These are phyloP conservation scores for Aspergillus glaucus DNA, from an alignment of 2,329 filamentous ascomycete species.

Conservation along the genomic window DNA sequence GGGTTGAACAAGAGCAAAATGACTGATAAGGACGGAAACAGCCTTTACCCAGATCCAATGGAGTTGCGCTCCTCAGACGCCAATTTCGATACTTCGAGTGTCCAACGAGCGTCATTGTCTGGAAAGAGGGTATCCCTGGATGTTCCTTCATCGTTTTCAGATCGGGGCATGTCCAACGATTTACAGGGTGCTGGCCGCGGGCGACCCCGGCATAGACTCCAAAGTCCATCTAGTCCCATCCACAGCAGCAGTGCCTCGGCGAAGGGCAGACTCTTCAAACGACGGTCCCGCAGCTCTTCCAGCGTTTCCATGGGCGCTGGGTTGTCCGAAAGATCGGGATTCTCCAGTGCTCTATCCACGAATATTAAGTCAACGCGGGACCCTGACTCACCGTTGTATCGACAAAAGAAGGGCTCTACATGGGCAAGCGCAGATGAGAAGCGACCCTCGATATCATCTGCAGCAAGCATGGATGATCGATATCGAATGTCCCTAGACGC, in stretches of 20 bases:
- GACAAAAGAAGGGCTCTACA: conserved; percentile 1
- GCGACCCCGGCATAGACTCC: conserved; percentile 55
- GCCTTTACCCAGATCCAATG: conserved; percentile 49
- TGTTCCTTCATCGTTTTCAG: conserved; percentile 32
- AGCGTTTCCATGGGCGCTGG: conserved; percentile 45
- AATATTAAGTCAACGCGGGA: conserved; percentile 3
- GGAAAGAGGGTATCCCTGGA: conserved; percentile 20
- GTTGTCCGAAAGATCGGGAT: conserved; percentile 27
- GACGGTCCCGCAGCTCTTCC: conserved; percentile 49
- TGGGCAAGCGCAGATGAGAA: conserved; percentile 51
- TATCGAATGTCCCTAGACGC: conserved; percentile 37
- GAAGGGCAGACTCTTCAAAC: conserved; percentile 47
- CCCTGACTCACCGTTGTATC: neutral
- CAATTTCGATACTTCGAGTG: conserved; percentile 4
- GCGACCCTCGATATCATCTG: conserved; percentile 50
- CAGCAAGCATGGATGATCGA: conserved; percentile 35
- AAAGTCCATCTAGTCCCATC: conserved; percentile 51
- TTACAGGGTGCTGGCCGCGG: conserved; percentile 46
- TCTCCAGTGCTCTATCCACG: conserved; percentile 3
- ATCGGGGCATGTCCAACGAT: conserved; percentile 22
- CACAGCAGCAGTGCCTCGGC: conserved; percentile 49
- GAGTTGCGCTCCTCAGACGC: conserved; percentile 16
- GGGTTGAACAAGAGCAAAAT: conserved; percentile 72
- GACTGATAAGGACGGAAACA: conserved; percentile 70
- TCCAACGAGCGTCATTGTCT: conserved; percentile 6